phyloP scores from a whole-genome alignment of 2,329 filamentous ascomycete genomes.

The Diaporthe sp. region DNA sequence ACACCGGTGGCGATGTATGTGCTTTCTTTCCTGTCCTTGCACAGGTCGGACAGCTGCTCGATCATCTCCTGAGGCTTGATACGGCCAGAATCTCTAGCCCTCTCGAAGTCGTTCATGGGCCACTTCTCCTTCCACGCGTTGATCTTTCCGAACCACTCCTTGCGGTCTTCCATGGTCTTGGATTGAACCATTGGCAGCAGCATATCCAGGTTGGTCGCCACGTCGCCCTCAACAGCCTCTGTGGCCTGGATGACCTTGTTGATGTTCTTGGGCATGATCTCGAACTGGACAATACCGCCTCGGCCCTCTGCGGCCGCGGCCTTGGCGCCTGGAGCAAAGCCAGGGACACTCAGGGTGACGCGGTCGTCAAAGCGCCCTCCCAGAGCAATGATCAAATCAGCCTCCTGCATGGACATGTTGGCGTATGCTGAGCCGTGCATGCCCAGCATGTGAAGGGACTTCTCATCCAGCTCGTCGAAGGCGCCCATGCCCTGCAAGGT shows the following conservation, averaged over 20 bases:
- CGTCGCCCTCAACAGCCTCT: constrained; percentile 94
- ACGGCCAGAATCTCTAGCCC: constrained; percentile 78
- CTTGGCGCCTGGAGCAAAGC: constrained; percentile 92
- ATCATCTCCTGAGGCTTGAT: constrained; percentile 98
- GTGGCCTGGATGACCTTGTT: constrained; percentile 99
- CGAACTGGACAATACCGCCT: constrained; percentile 96
- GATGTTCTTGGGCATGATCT: constrained; percentile 99
- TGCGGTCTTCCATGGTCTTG: constrained; percentile 74
- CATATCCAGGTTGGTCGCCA: constrained; percentile 80
- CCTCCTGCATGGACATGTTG: constrained; percentile 98
- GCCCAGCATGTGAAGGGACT: constrained; percentile 97
- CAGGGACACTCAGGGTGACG: constrained; percentile 84
- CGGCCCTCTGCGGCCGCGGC: constrained; percentile 86
- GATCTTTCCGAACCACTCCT: constrained; percentile 92
- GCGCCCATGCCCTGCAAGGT: constrained; percentile 94
- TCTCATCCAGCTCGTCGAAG: constrained; percentile 93
- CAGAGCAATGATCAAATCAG: constrained; percentile 94
- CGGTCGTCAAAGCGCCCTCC: constrained; percentile 97
- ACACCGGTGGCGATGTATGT: constrained; percentile 95
- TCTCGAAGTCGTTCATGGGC: constrained; percentile 87
- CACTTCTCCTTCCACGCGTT: constrained; percentile 91
- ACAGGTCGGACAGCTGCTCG: constrained; percentile 89
- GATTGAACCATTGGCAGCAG: constrained; percentile 81
- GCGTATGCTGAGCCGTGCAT: constrained; percentile 99
- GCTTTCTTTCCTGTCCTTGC: constrained; percentile 82